Percentiles rank a stretch among this genome's conserved stretches.
Evolutionary conservation across 2,329 filamentous ascomycete genomes (phyloP).

Genomic region (Cladophialophora exuberans): DNA sequence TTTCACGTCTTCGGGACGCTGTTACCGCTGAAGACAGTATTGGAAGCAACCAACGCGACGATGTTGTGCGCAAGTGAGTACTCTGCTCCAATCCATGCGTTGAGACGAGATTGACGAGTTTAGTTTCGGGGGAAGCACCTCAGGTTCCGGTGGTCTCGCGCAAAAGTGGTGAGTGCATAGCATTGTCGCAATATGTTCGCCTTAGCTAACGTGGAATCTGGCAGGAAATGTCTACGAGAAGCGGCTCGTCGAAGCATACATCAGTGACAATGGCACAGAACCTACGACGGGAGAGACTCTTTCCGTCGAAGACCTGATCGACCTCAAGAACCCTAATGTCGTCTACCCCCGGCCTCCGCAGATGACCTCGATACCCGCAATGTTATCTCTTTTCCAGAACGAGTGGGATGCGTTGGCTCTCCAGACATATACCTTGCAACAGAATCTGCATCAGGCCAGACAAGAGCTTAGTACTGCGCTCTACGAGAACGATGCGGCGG

Average conservation of each 20-base stretch:
- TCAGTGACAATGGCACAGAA: slow-evolving; percentile 89
- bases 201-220: slow-evolving; percentile 38
- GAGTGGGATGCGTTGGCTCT: slow-evolving; percentile 96
- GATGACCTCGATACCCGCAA: slow-evolving; percentile 91
- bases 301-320: slow-evolving; percentile 79
- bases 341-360: slow-evolving; percentile 89
- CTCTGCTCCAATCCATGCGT: neutral
- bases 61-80: slow-evolving; percentile 32
- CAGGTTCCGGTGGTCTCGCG: slow-evolving; percentile 92
- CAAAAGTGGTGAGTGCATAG: slow-evolving; percentile 75
- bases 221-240: slow-evolving; percentile 90
- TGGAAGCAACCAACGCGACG: neutral
- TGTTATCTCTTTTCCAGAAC: slow-evolving; percentile 93
- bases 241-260: slow-evolving; percentile 91
- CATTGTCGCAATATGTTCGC: neutral
- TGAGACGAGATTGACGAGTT: slow-evolving; percentile 7
- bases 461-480: slow-evolving; percentile 92
- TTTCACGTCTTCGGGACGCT: too few species aligned
- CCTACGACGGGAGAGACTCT: slow-evolving; percentile 87
- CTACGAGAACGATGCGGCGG: slow-evolving; percentile 97
- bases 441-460: slow-evolving; percentile 84
- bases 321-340: slow-evolving; percentile 79
- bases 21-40: neutral
- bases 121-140: slow-evolving; percentile 95
- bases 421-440: slow-evolving; percentile 87